Evolutionary conservation across 2,329 filamentous ascomycete species (phyloP), one percentile per base, ranked within the genome.

Genomic region (Aspergillus proliferans): DNA sequence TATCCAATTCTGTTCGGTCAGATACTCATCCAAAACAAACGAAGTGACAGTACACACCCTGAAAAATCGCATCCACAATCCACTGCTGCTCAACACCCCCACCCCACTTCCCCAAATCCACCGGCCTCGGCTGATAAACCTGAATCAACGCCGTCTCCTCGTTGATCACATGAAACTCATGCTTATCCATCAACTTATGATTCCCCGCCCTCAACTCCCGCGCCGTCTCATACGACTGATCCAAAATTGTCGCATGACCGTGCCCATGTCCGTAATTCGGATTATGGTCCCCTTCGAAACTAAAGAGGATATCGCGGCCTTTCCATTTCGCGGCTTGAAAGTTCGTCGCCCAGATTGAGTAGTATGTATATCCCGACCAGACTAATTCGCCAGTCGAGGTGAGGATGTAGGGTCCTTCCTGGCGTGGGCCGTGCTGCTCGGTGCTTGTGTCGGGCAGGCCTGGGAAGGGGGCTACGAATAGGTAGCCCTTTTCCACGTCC

Each of bases 371-470:
- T 2, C 79, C 77, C 0, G 78, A 81, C 78, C 78, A 82, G 19
- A 83, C 68, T 0, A 82, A 67, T 45, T 81, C 76, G 1, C 79
- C 79, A 28, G 77, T 64, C 54, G 79, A 72, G 5, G 71, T 70
- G 54, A 80, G 75, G 54, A 82, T 82, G 58, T 82, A 82, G 0
- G 78, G 75, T 0, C 68, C 77, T 1, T 76, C 70, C 60, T 81
- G 78, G 4, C 72, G 70, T 2, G 78, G 77, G 0, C 59, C 57
- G 26, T 62, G 59, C 30, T 55, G 54, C 30, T 58, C 49, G 21
- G 45, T 46, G 3, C 44, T 39, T 6, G 40, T 52, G 34, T 52
- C 50, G 4, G 51, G n/a, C 14, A 70, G 58, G 50, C 67, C 58
- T 28, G 63, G 57, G 43, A 67, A 71, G 0, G 67, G 69, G 2